Evolutionary conservation across 1,284 basidiomycete species (phyloP).

Genomic region (Papiliotrema laurentii): DNA sequence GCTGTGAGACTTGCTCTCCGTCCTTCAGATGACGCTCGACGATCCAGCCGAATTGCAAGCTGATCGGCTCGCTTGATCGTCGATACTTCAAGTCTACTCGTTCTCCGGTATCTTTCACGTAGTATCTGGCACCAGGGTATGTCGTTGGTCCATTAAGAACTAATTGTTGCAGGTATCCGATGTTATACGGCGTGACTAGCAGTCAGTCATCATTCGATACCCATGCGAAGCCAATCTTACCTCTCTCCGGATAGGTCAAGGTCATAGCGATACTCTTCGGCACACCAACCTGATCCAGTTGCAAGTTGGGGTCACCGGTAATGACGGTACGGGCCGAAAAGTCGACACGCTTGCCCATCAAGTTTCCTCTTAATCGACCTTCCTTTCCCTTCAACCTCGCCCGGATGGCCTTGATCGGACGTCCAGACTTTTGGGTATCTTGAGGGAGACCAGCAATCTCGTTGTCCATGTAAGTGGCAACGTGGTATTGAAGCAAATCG

Average conservation of each 20-base stretch:
- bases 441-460: constrained; percentile 98
- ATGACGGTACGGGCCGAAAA: constrained; percentile 99
- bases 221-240: constrained; percentile 49
- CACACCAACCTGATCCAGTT: constrained; percentile 95
- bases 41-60: constrained; percentile 95
- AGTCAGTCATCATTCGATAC: not conserved
- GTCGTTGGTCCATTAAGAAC: constrained; percentile 94
- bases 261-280: constrained; percentile 98
- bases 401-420: constrained; percentile 97
- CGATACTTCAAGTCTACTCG: constrained; percentile 96
- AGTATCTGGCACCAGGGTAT: constrained; percentile 95
- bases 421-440: constrained; percentile 93
- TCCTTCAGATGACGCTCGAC: constrained; percentile 97
- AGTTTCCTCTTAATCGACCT: constrained; percentile 92
- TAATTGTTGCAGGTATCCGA: constrained; percentile 86
- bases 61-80: constrained; percentile 92
- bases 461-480: constrained; percentile 99
- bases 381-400: constrained; percentile 98
- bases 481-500: constrained; percentile 95
- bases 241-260: constrained; percentile 93
- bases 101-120: constrained; percentile 96
- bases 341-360: constrained; percentile 99
- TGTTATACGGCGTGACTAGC: constrained; percentile 94
- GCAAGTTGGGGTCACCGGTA: constrained; percentile 95
- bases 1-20: constrained; percentile 77